phyloP scores from a whole-genome alignment of 495 filamentous ascomycete genomes.

The Penicillium tannophilum region DNA sequence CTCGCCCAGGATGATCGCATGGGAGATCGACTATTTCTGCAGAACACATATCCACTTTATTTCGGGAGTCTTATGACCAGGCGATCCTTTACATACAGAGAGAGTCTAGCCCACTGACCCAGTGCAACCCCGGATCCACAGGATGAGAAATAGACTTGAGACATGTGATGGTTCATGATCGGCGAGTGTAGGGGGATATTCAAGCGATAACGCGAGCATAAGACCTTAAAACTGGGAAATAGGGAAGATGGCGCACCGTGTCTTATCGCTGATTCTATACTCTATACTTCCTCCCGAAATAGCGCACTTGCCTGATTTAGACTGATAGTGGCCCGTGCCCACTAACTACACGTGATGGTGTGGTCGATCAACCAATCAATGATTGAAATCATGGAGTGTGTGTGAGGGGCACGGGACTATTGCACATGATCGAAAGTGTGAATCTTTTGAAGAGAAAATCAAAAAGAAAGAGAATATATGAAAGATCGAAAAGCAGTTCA shows the following conservation, averaged over 20 bases:
- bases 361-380: constrained; percentile 35
- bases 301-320: constrained; percentile 5
- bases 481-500: neutral
- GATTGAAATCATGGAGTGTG: constrained; percentile 10
- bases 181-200: neutral
- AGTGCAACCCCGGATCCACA: constrained; percentile 9
- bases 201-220: neutral
- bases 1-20: constrained; percentile 14
- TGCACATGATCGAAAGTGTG: constrained; percentile 37
- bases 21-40: constrained; percentile 22
- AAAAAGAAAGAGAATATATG: neutral
- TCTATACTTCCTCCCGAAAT: constrained; percentile 8
- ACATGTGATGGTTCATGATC: constrained; percentile 8
- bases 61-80: constrained; percentile 11
- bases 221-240: neutral
- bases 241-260: neutral
- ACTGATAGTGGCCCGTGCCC: constrained; percentile 19
- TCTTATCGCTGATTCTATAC: neutral
- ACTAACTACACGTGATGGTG: constrained; percentile 19
- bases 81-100: constrained; percentile 6
- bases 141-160: neutral
- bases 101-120: neutral
- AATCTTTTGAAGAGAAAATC: neutral
- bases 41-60: constrained; percentile 9
- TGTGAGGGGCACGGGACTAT: constrained; percentile 41